Percentiles rank a stretch among this genome's conserved stretches.
Evolutionary conservation across 73 alveolate species (phyloP).

Genomic region (Tetrahymena malaccensis): DNA sequence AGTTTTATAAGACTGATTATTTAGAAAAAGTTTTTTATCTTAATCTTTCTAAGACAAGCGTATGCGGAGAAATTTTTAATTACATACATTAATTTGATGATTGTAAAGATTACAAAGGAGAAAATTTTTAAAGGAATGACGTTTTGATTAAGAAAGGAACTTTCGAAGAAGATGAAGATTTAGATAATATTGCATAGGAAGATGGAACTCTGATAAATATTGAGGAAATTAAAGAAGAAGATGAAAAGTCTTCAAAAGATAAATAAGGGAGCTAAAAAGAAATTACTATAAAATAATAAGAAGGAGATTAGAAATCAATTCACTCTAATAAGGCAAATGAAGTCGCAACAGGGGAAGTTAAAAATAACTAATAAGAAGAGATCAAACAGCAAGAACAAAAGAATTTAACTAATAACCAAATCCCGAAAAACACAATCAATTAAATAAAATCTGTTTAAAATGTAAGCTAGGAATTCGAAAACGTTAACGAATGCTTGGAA

Average conservation of each 20-base stretch:
- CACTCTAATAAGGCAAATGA: neutral
- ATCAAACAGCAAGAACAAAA: neutral
- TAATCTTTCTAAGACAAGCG: neutral
- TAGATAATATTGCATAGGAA: neutral
- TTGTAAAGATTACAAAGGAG: neutral
- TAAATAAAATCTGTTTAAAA: neutral
- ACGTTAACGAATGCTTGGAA: neutral
- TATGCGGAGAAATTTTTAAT: neutral
- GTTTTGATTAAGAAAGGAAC: neutral
- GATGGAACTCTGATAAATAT: neutral
- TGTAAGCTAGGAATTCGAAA: neutral
- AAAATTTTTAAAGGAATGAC: neutral
- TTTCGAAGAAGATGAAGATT: neutral
- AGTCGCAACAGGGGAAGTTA: neutral
- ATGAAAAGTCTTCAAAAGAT: neutral
- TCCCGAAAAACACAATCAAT: neutral
- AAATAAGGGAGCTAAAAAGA: neutral
- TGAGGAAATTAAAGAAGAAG: neutral
- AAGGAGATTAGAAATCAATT: neutral
- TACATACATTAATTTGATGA: neutral
- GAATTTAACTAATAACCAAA: neutral
- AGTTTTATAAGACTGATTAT: neutral
- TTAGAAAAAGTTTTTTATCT: neutral
- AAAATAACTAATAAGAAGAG: neutral
- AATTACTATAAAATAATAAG: neutral